phyloP scores from a whole-genome alignment of 2,329 filamentous ascomycete genomes.

The Alternaria sp. region DNA sequence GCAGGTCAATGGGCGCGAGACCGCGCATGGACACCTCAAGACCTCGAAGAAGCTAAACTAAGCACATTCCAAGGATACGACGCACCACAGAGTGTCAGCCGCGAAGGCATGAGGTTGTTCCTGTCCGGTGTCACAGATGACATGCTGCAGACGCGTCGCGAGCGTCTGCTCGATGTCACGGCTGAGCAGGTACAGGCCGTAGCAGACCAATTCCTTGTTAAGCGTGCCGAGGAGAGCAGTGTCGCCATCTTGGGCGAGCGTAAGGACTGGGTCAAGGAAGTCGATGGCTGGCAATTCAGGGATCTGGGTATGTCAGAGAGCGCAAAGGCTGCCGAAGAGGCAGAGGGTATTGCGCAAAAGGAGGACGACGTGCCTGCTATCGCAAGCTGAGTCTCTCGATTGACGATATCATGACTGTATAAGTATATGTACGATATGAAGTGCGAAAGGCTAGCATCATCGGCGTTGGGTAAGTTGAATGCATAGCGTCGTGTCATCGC shows the following conservation, averaged over 20 bases:
- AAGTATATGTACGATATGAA: constrained; percentile 25
- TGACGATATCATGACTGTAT: constrained; percentile 14
- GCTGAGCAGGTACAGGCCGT: constrained; percentile 80
- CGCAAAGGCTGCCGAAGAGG: constrained; percentile 30
- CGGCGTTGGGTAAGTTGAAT: constrained; percentile 24
- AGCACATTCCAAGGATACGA: constrained; percentile 93
- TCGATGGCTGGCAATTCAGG: constrained; percentile 76
- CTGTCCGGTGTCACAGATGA: constrained; percentile 84
- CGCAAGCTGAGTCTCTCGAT: constrained; percentile 7
- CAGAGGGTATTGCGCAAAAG: constrained; percentile 28
- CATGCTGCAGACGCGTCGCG: constrained; percentile 86
- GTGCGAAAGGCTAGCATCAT: constrained; percentile 23
- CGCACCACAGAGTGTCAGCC: constrained; percentile 84
- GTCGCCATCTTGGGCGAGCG: constrained; percentile 83
- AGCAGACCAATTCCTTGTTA: constrained; percentile 83
- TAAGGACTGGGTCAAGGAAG: constrained; percentile 72
- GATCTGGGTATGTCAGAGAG: constrained; percentile 71
- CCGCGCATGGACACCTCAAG: constrained; percentile 80
- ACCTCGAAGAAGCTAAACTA: constrained; percentile 95
- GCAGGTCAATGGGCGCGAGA: constrained; percentile 86
- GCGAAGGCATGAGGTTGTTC: constrained; percentile 88
- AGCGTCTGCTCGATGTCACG: constrained; percentile 86
- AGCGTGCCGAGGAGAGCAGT: constrained; percentile 69
- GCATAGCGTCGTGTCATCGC: constrained; percentile 16
- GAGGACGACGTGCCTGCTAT: constrained; percentile 26